Percentiles rank a stretch among this genome's conserved stretches.
Evolutionary conservation across 2,329 filamentous ascomycete genomes (phyloP).

Genomic region (Nemania serpens): DNA sequence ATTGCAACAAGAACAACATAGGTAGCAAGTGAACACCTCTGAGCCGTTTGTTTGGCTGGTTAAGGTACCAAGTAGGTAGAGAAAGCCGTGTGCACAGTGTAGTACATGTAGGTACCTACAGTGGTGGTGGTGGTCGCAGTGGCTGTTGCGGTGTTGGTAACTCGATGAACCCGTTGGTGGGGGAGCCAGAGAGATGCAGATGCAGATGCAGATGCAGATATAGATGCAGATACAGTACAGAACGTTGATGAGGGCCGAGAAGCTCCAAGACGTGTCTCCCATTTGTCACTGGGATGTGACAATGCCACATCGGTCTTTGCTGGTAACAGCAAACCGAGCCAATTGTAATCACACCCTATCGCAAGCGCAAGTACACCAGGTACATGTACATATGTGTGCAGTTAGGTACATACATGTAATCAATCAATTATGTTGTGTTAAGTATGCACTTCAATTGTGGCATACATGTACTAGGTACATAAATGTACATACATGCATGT

Average conservation of each 20-base stretch:
- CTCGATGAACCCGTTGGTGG: no score
- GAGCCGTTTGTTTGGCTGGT: background rate
- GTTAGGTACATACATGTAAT: no score
- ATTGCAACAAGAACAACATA: constrained; percentile 1
- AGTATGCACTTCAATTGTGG: no score
- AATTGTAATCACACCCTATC: background rate
- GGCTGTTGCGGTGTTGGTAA: no score
- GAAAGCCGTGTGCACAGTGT: background rate
- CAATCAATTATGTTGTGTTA: no score
- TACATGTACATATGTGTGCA: no score
- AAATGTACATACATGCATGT: no score
- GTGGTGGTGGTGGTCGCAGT: no score
- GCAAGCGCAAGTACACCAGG: no score
- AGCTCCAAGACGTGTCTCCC: constrained; percentile 5
- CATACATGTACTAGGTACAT: no score
- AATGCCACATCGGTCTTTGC: constrained; percentile 21
- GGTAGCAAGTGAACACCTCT: constrained; percentile 13
- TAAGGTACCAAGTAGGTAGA: no score
- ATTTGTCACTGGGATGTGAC: constrained; percentile 23
- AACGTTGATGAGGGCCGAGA: constrained; percentile 10
- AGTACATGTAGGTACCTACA: no score
- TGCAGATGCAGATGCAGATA: background rate
- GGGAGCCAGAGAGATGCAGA: background rate
- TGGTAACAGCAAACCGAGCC: constrained; percentile 20
- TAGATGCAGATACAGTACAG: constrained; percentile 19